phyloP scores from a whole-genome alignment of 2,329 filamentous ascomycete species.

The Pseudogymnoascus sp. region DNA sequence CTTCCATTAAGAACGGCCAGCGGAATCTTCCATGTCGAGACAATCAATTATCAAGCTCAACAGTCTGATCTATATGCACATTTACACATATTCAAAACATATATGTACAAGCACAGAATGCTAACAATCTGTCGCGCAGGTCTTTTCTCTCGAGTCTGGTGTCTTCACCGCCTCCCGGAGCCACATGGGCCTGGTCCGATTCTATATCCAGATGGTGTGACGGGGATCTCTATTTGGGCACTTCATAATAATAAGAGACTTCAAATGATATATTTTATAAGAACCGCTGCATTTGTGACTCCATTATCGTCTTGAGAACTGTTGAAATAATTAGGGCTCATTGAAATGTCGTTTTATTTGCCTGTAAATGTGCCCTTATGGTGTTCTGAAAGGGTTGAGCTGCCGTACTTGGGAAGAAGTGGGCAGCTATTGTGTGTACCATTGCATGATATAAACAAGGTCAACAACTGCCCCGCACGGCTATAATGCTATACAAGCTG shows the following conservation, averaged over 20 bases:
- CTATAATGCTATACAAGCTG: neutral
- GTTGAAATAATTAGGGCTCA: neutral
- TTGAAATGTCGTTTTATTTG: neutral
- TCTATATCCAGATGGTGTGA: neutral
- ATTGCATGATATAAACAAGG: conserved; percentile 1
- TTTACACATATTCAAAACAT: neutral
- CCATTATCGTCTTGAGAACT: neutral
- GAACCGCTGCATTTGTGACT: neutral
- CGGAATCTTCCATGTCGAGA: conserved; percentile 52
- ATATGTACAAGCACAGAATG: neutral
- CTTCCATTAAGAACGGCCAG: conserved; percentile 58
- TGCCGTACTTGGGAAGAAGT: neutral
- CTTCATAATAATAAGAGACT: neutral
- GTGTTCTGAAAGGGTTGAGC: neutral
- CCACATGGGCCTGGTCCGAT: neutral
- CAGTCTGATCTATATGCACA: conserved; percentile 41
- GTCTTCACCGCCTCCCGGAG: neutral
- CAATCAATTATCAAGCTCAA: conserved; percentile 52
- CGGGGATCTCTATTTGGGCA: neutral
- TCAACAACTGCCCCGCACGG: conserved; percentile 1
- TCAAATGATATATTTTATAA: neutral
- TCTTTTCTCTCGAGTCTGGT: neutral
- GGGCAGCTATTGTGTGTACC: neutral
- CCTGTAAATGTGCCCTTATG: neutral
- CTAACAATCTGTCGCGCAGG: conserved; percentile 2